Percentiles rank a stretch among this genome's conserved stretches.
phyloP scores from a whole-genome alignment of 164 flowering plant genomes.

The Amborella trichopoda region DNA sequence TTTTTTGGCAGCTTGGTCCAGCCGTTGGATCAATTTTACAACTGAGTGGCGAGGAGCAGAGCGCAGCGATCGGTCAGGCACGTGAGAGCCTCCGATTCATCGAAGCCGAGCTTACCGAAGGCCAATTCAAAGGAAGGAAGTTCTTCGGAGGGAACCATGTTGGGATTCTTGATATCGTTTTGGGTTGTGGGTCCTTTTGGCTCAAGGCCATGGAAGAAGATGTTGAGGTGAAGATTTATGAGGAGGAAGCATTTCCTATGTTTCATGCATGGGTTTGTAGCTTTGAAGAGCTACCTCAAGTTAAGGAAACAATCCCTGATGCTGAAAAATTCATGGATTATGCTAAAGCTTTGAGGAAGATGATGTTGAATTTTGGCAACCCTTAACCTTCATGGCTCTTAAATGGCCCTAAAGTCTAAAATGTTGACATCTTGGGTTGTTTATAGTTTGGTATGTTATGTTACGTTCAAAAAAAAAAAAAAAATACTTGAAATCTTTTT shows the following conservation, averaged over 20 bases:
- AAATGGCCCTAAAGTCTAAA: too few relatives aligned
- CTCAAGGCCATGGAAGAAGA: constrained; percentile 16
- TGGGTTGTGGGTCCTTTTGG: constrained; percentile 20
- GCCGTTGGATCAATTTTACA: constrained; percentile 15
- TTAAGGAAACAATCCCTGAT: constrained; percentile 13
- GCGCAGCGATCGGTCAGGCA: constrained; percentile 9
- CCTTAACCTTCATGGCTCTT: too few relatives aligned
- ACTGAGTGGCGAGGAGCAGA: constrained; percentile 9
- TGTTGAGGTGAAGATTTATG: constrained; percentile 13
- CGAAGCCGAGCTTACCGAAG: constrained; percentile 11
- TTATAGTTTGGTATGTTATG: too few relatives aligned
- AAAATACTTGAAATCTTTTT: too few relatives aligned
- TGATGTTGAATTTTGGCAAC: constrained; percentile 11
- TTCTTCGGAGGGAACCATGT: constrained; percentile 17
- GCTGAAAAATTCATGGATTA: constrained; percentile 12
- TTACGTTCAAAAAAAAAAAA: too few relatives aligned
- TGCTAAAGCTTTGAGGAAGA: constrained; percentile 11
- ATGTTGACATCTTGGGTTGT: too few relatives aligned
- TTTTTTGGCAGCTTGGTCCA: constrained; percentile 14
- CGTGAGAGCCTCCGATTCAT: constrained; percentile 7
- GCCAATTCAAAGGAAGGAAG: constrained; percentile 13
- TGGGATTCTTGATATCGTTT: constrained; percentile 14
- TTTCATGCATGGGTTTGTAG: constrained; percentile 17
- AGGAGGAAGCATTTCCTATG: constrained; percentile 7
- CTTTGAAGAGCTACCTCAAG: constrained; percentile 11